These are phyloP conservation scores for Fusarium verrucosum DNA, from an alignment of 2,329 filamentous ascomycete species.

Conservation along the genomic window DNA sequence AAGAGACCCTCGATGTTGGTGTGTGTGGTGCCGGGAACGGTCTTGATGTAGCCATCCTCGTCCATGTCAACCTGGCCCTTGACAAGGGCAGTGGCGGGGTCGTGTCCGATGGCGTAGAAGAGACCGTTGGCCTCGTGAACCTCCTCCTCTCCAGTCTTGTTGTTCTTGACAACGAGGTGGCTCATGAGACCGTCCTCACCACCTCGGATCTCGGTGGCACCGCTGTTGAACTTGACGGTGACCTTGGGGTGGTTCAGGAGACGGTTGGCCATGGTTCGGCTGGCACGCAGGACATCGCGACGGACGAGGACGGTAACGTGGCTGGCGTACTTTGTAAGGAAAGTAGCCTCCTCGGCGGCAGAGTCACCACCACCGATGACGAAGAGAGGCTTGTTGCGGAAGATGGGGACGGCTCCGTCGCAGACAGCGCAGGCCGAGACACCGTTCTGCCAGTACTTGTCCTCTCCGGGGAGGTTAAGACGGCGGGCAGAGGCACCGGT, in stretches of 20 bases:
- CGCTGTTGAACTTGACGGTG: conserved; percentile 86
- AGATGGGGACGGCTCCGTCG: conserved; percentile 96
- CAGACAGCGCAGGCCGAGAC: conserved; percentile 97
- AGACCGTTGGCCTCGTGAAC: conserved; percentile 90
- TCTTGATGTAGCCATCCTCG: conserved; percentile 89
- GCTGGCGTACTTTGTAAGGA: conserved; percentile 96
- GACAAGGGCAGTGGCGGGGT: conserved; percentile 89
- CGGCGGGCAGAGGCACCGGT: conserved; percentile 93
- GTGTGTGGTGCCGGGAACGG: conserved; percentile 85
- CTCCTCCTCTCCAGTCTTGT: conserved; percentile 77
- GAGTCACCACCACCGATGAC: conserved; percentile 98
- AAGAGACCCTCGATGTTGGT: conserved; percentile 94
- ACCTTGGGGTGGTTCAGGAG: conserved; percentile 87
- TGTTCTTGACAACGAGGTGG: conserved; percentile 84
- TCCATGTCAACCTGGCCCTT: conserved; percentile 91
- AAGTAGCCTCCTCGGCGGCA: conserved; percentile 95
- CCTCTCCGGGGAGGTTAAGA: conserved; percentile 84
- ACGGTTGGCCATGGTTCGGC: conserved; percentile 90
- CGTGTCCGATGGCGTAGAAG: conserved; percentile 97
- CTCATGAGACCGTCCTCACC: conserved; percentile 89
- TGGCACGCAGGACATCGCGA: conserved; percentile 84
- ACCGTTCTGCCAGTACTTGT: conserved; percentile 96
- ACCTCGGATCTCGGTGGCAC: conserved; percentile 84
- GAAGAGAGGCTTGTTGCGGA: conserved; percentile 92
- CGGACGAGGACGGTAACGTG: conserved; percentile 95